Base-by-base conservation (phyloP, 345 rosid genomes). In the Hibiscus syriacus region DNA sequence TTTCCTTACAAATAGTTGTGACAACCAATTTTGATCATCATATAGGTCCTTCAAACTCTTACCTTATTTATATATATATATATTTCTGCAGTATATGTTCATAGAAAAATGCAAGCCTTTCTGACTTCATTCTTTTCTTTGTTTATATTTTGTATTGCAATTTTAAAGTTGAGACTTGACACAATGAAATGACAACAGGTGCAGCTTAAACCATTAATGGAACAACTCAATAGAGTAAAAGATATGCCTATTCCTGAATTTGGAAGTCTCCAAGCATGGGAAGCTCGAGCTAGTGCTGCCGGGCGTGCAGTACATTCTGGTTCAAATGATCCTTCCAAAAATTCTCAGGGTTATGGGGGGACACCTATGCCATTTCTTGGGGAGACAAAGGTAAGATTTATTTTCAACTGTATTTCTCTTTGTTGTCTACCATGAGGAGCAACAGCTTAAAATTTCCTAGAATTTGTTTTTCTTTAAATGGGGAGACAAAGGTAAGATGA, bases 281-380 rank as follows among this genome's bases (percentile, higher is more conserved):
- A 91, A 80, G 89, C 93, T 82, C 95, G 80, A 63, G 98, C 91
- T 68, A 81, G 79, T 72, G 87, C 85, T 26, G 87, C 79, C 73
- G 87, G 77, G 27, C 95, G 89, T 63, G 87, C 72, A 12, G 65
- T 49, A 63, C 80, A 86, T 79, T 72, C 77, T 52, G 74, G 77
- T 62, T 79, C 92, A 55, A 80, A 80, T 80, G 98, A 94, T 83
- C 91, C 86, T 46, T 84, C 82, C 34, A 89, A 82, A 83, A 81
- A 83, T 67, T 76, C 86, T 67, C 91, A 87, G 64, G 87, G 88
- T 25, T 86, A 88, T 79, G 84, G 92, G 69, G 90, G 90, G 71
- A 84, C 96, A 64, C 92, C 93, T 23, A 85, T 94, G 96, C 96
- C 92, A 5, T 89, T 80, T 78, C 88, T 86, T 39, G 98, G 98